phyloP scores from a whole-genome alignment of 306 rosid genomes.

The Cucumis hystrix region DNA sequence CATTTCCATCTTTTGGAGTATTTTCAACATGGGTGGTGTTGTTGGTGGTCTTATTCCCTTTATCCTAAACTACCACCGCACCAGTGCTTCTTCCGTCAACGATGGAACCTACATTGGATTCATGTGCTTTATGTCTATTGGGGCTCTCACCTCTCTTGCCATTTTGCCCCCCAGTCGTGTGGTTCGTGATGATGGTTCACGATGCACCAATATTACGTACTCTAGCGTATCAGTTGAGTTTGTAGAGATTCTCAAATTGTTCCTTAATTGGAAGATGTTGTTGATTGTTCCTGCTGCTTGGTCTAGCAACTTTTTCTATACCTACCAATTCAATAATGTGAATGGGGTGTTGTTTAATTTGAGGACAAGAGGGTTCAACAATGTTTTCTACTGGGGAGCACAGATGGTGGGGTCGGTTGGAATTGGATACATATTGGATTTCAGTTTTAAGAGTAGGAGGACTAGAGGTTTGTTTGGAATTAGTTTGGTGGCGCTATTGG shows the following conservation, averaged over 20 bases:
- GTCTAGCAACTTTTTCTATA: slow-evolving; percentile 74
- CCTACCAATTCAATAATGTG: slow-evolving; percentile 78
- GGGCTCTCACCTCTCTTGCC: slow-evolving; percentile 38
- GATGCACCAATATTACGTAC: slow-evolving; percentile 50
- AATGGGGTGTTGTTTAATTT: slow-evolving; percentile 46
- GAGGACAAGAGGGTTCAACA: slow-evolving; percentile 90
- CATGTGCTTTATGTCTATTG: slow-evolving; percentile 65
- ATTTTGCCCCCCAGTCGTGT: slow-evolving; percentile 55
- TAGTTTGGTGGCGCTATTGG: slow-evolving; percentile 37
- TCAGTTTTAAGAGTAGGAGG: slow-evolving; percentile 63
- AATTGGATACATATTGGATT: slow-evolving; percentile 75
- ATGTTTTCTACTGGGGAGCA: slow-evolving; percentile 85
- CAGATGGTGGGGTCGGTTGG: slow-evolving; percentile 80
- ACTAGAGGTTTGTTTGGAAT: slow-evolving; percentile 60
- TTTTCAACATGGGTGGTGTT: slow-evolving; percentile 92
- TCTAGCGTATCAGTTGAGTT: slow-evolving; percentile 37
- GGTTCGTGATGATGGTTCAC: slow-evolving; percentile 56
- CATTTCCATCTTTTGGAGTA: slow-evolving; percentile 76
- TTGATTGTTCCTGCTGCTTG: slow-evolving; percentile 72
- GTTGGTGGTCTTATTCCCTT: slow-evolving; percentile 80
- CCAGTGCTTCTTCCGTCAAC: slow-evolving; percentile 44
- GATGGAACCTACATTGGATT: slow-evolving; percentile 82
- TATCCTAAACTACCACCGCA: slow-evolving; percentile 39
- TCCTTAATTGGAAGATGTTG: slow-evolving; percentile 70
- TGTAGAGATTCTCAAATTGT: slow-evolving; percentile 39